Evolutionary conservation across 768 basidiomycete genomes (phyloP), one percentile per base, ranked within the genome.

Genomic region (Galerina sulciceps): DNA sequence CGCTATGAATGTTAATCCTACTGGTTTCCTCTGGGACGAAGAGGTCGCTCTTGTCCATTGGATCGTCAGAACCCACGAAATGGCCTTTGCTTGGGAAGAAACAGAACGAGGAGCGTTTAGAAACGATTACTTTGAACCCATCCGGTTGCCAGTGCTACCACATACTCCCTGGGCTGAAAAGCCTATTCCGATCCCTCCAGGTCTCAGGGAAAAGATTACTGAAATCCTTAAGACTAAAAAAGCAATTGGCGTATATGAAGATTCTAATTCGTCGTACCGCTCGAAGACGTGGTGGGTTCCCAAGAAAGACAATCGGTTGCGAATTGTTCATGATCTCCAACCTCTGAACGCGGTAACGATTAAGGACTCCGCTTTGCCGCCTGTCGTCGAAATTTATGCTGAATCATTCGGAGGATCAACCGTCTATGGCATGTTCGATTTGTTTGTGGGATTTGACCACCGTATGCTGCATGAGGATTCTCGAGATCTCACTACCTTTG

Each of bases 1-100:
- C 11, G 22, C 3, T 0, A 61, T 73, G 58, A 48, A 65, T 2
- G 57, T 71, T 2, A 74, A 75, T 54, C 10, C 57, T 1, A 58
- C 72, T 23, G 57, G 56, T 0, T 80, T 79, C 56, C 64, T 80
- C 0, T 69, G 61, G 63, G 67, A 66, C 0, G 72, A 77, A 47
- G 78, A 81, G 59, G 65, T 71, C 11, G 69, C 70, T 14, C 57
- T 79, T 1, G 58, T 73, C 0, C 63, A 73, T n/a, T 66, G 75
- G 4, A 46, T 79, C 2, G 55, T 80, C 9, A 50, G 31, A 4
- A 40, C 67, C 0, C 72, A 79, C 17, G 67, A 79, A 40, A 15
- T 56, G 0, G 74, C 67, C 0, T 71, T 83, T 23, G 73, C 79
- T 0, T 75, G 70, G 55, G 42, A 61, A n/a, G 69, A 75, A 48